Percentiles rank a stretch among this genome's conserved stretches.
These are phyloP conservation scores for Pichia sporocuriosa DNA, from an alignment of 805 yeast genomes.

Conservation along the genomic window DNA sequence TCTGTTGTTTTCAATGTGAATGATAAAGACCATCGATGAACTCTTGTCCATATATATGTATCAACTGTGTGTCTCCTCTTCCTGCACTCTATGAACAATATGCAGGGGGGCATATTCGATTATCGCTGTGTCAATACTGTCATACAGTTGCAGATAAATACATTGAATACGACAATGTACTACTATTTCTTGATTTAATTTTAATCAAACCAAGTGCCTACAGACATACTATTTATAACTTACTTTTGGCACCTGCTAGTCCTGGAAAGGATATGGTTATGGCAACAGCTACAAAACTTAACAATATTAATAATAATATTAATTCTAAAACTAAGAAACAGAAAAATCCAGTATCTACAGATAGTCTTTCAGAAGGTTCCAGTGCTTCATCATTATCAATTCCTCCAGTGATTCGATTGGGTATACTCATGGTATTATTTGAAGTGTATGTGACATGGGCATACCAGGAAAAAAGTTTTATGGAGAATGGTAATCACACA, in stretches of 20 bases:
- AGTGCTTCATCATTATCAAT: background rate
- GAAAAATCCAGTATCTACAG: no score
- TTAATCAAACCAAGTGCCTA: conserved; percentile 83
- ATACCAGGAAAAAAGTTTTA: conserved; percentile 58
- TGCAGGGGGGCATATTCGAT: conserved; percentile 69
- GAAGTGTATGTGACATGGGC: conserved; percentile 94
- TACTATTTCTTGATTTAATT: conserved; percentile 76
- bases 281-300: no score
- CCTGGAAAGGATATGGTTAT: background rate
- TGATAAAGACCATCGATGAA: background rate
- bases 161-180: conserved; percentile 81
- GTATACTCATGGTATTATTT: conserved; percentile 62
- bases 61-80: conserved; percentile 72
- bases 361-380: no score
- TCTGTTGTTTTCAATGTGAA: background rate
- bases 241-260: conserved; percentile 24
- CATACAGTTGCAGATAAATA: conserved; percentile 78
- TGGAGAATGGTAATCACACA: conserved; percentile 17
- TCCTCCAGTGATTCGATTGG: conserved; percentile 34
- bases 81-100: conserved; percentile 62
- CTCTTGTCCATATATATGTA: conserved; percentile 42
- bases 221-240: conserved; percentile 78
- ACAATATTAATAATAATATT: no score
- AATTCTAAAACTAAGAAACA: no score
- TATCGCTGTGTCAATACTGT: conserved; percentile 72